phyloP scores from a whole-genome alignment of 2,329 filamentous ascomycete genomes.

The Diaporthe nobilis region DNA sequence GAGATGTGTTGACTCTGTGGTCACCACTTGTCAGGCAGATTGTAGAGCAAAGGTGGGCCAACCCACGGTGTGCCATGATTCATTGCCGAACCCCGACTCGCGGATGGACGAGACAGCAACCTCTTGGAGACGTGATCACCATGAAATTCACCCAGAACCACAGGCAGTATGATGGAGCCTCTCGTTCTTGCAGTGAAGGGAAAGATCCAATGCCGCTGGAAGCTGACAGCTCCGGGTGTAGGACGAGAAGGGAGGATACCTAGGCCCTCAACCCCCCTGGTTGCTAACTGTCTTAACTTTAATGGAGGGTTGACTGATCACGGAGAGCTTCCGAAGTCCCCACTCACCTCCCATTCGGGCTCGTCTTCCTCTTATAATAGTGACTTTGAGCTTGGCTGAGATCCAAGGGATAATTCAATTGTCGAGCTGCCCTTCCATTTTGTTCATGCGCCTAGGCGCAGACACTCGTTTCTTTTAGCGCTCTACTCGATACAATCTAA shows the following conservation, averaged over 20 bases:
- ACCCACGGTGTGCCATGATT: neutral
- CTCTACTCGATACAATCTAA: neutral
- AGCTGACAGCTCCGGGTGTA: neutral
- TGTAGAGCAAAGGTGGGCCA: neutral
- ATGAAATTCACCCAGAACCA: neutral
- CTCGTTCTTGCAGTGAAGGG: neutral
- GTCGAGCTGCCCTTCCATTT: neutral
- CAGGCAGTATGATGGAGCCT: neutral
- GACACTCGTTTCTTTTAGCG: neutral
- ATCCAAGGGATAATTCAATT: neutral
- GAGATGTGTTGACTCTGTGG: neutral
- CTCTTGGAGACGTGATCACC: neutral
- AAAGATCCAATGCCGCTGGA: neutral
- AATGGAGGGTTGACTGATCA: neutral
- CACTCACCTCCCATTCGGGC: neutral
- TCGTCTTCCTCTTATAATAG: neutral
- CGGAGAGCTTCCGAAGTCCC: conserved; percentile 21
- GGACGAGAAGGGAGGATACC: neutral
- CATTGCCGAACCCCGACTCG: neutral
- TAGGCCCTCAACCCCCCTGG: neutral
- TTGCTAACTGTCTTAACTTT: neutral
- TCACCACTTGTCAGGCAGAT: neutral
- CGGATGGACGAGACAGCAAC: neutral
- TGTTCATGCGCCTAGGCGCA: neutral
- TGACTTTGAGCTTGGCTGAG: neutral